Evolutionary conservation across 164 flowering plant genomes (phyloP).

Genomic region (Aristolochia contorta): DNA sequence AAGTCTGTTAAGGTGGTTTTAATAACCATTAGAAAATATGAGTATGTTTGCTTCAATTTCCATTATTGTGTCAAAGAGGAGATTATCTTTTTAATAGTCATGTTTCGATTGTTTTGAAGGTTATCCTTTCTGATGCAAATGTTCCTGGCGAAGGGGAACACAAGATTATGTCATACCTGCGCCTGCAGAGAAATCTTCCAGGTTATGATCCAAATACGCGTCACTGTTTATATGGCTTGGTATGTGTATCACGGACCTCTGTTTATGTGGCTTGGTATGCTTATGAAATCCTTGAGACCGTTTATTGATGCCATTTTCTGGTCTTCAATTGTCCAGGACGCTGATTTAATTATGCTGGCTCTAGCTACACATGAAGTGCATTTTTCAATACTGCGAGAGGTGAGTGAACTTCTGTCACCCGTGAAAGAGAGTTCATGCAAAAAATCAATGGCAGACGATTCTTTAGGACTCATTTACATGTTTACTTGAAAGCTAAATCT

Average conservation of each 20-base stretch:
- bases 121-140: constrained; percentile 96
- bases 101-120: constrained; percentile 34
- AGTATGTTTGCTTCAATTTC: no score
- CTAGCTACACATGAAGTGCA: constrained; percentile 98
- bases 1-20: constrained; percentile 60
- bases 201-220: constrained; percentile 95
- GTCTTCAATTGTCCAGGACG: constrained; percentile 47
- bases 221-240: constrained; percentile 98
- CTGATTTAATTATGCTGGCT: constrained; percentile 92
- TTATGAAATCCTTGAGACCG: neutral
- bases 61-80: neutral
- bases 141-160: constrained; percentile 99
- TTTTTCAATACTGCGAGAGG: constrained; percentile 93
- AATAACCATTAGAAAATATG: neutral
- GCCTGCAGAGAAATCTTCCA: constrained; percentile 91
- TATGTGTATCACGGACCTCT: constrained; percentile 21
- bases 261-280: neutral
- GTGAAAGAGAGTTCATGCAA: no score
- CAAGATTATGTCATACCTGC: constrained; percentile 90
- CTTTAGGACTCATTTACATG: no score
- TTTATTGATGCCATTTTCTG: neutral
- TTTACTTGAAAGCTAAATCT: no score
- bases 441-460: no score
- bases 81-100: neutral
- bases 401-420: constrained; percentile 6